Percentiles rank a stretch among this genome's conserved stretches.
These are phyloP conservation scores for Microcera coccophila DNA, from an alignment of 2,329 filamentous ascomycete species.

Conservation along the genomic window DNA sequence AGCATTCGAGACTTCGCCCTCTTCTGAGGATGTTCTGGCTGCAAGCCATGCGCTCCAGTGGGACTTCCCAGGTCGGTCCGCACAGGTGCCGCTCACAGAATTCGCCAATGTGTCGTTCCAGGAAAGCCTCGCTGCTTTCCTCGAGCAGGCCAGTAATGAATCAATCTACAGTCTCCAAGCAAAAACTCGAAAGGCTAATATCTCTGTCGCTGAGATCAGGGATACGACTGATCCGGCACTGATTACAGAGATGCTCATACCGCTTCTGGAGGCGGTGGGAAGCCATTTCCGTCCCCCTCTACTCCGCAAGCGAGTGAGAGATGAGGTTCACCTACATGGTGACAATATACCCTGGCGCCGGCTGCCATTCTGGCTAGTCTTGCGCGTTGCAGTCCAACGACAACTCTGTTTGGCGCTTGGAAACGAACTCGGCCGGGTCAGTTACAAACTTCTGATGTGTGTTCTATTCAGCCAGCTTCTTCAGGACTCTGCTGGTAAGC, in stretches of 20 bases:
- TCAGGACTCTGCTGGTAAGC: conserved; percentile 26
- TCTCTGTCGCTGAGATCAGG: conserved; percentile 48
- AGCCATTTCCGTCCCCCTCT: conserved; percentile 29
- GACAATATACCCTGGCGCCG: conserved; percentile 57
- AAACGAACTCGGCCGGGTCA: conserved; percentile 34
- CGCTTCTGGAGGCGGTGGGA: conserved; percentile 55
- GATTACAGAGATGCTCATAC: conserved; percentile 57
- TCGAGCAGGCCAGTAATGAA: conserved; percentile 55
- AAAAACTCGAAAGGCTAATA: conserved; percentile 48
- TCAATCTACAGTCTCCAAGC: conserved; percentile 51
- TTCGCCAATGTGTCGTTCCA: conserved; percentile 40
- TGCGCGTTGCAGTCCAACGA: conserved; percentile 56
- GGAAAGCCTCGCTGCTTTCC: conserved; percentile 45
- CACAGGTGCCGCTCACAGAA: conserved; percentile 37
- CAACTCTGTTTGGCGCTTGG: conserved; percentile 42
- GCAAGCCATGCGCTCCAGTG: conserved; percentile 50
- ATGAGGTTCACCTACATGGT: conserved; percentile 54
- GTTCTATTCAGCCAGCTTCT: conserved; percentile 46
- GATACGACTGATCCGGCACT: conserved; percentile 56
- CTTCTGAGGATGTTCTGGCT: conserved; percentile 48
- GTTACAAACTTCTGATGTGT: conserved; percentile 58
- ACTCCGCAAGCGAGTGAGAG: conserved; percentile 56
- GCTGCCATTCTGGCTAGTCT: conserved; percentile 57
- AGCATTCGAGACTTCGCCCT: conserved; percentile 56
- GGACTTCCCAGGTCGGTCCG: conserved; percentile 56